Percentiles rank a stretch among this genome's conserved stretches.
Evolutionary conservation across 2,329 filamentous ascomycete genomes (phyloP).

Genomic region (Phoma sp.): DNA sequence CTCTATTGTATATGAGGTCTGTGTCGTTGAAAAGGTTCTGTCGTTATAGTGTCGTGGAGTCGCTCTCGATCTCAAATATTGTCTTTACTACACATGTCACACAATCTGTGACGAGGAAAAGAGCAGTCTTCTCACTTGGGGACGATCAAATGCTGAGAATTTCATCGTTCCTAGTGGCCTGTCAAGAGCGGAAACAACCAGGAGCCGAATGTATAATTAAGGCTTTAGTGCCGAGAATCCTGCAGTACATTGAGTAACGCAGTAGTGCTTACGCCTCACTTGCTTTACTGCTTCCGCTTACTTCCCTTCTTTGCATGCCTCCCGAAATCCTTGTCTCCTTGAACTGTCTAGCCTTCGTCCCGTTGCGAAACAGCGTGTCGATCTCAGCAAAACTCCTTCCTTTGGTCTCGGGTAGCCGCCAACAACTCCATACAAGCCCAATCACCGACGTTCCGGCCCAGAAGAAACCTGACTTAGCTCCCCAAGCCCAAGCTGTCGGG

Average conservation of each 20-base stretch:
- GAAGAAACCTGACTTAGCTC: constrained; percentile 83
- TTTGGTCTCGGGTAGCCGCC: constrained; percentile 76
- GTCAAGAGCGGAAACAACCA: too few relatives aligned
- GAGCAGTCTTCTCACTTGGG: too few relatives aligned
- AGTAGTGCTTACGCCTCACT: neutral
- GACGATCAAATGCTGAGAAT: too few relatives aligned
- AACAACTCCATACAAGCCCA: constrained; percentile 78
- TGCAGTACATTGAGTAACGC: neutral
- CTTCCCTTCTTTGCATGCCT: neutral
- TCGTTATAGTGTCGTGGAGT: too few relatives aligned
- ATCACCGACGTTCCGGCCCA: constrained; percentile 78
- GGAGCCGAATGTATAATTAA: too few relatives aligned
- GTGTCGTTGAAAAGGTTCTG: too few relatives aligned
- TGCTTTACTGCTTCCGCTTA: neutral
- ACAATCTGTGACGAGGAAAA: too few relatives aligned
- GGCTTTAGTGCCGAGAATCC: neutral
- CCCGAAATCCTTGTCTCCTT: neutral
- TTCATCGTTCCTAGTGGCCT: too few relatives aligned
- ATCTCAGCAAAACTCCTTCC: constrained; percentile 83
- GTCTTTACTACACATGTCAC: too few relatives aligned
- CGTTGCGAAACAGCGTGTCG: constrained; percentile 75
- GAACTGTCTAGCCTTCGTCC: constrained; percentile 27
- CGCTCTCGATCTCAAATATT: too few relatives aligned
- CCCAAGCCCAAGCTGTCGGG: constrained; percentile 75
- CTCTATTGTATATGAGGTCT: too few relatives aligned